phyloP scores from a whole-genome alignment of 2,329 filamentous ascomycete species.

The Pseudopyricularia javanii region DNA sequence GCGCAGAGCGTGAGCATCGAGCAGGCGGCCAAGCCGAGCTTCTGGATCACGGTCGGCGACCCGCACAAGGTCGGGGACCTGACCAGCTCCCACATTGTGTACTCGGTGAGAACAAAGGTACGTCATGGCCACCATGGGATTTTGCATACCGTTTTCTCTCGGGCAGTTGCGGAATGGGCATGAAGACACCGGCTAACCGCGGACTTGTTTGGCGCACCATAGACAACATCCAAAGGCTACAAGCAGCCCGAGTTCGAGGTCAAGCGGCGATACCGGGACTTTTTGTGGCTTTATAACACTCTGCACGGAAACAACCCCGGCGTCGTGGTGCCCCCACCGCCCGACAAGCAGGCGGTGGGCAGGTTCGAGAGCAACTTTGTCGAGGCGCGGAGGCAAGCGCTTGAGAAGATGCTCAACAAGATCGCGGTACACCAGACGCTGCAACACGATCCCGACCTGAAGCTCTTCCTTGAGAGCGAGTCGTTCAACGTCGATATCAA shows the following conservation, averaged over 20 bases:
- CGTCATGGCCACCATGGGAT: too few species aligned
- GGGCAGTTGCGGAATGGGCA: background rate
- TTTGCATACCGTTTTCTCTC: too few species aligned
- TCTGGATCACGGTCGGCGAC: conserved; percentile 85
- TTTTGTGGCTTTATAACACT: conserved; percentile 93
- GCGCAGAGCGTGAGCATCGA: conserved; percentile 67
- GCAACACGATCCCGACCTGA: conserved; percentile 86
- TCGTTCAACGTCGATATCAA: conserved; percentile 94
- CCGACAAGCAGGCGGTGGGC: conserved; percentile 94
- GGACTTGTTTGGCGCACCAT: background rate
- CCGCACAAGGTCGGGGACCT: conserved; percentile 96
- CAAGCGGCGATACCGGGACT: conserved; percentile 87
- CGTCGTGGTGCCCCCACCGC: conserved; percentile 86
- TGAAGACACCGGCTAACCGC: background rate
- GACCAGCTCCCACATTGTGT: conserved; percentile 95
- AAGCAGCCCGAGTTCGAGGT: conserved; percentile 86
- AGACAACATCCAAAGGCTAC: conserved; percentile 95
- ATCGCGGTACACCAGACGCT: conserved; percentile 78
- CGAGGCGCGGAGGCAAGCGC: conserved; percentile 75
- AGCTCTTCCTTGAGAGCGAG: conserved; percentile 94
- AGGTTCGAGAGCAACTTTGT: conserved; percentile 96
- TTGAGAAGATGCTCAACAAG: conserved; percentile 98
- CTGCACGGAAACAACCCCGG: conserved; percentile 91
- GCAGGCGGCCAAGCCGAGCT: conserved; percentile 83
- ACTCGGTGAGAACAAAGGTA: conserved; percentile 89